phyloP scores from a whole-genome alignment of 805 yeast genomes.

The Hanseniaspora clermontiae region DNA sequence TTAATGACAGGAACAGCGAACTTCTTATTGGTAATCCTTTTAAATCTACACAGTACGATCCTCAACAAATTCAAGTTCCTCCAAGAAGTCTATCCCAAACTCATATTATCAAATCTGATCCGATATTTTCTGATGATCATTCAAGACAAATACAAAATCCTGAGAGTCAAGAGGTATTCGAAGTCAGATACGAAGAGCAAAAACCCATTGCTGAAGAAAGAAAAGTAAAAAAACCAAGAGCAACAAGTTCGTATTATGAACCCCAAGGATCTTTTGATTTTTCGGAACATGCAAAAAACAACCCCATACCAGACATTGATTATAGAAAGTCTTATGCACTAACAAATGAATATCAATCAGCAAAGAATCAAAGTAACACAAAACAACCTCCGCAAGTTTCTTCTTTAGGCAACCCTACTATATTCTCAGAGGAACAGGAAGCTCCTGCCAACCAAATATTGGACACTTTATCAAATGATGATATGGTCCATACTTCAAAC shows the following conservation, averaged over 20 bases:
- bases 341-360: slow-evolving; percentile 7
- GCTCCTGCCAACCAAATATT: not conserved
- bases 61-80: not conserved
- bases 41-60: not conserved
- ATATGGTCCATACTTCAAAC: not conserved
- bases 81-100: not conserved
- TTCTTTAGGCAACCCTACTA: not conserved
- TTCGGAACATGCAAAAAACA: not conserved
- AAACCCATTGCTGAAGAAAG: not conserved
- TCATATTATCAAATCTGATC: too few species aligned
- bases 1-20: not conserved
- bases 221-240: slow-evolving; percentile 8
- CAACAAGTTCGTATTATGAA: slow-evolving; percentile 13
- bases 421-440: not conserved
- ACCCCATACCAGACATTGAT: slow-evolving; percentile 6
- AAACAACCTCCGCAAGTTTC: not conserved
- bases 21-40: not conserved
- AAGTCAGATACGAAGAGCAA: not conserved
- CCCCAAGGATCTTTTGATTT: not conserved
- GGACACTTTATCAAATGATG: not conserved
- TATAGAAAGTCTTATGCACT: slow-evolving; percentile 11
- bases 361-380: not conserved
- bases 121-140: not conserved
- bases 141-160: not conserved
- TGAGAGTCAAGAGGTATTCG: not conserved